Percentiles rank a stretch among this genome's conserved stretches.
phyloP scores from a whole-genome alignment of 768 basidiomycete genomes.

The Goffeauzyma gilvescens region DNA sequence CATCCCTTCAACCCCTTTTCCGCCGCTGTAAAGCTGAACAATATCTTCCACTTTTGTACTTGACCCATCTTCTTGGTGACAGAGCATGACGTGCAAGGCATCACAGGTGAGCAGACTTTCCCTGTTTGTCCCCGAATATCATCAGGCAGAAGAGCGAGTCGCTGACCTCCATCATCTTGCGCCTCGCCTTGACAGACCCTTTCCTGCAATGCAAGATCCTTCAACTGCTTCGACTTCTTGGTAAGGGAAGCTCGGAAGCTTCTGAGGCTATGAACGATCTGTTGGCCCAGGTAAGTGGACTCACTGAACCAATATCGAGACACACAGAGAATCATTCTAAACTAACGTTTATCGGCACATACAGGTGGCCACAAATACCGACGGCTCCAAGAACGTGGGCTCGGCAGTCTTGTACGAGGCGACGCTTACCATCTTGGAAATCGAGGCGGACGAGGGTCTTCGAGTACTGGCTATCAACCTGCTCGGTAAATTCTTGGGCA shows the following conservation, averaged over 20 bases:
- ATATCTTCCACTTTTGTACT: too few species aligned
- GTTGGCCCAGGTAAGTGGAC: slow-evolving; percentile 54
- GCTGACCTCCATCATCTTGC: background rate
- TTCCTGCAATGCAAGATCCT: slow-evolving; percentile 54
- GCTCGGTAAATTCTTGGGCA: slow-evolving; percentile 89
- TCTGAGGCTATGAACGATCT: slow-evolving; percentile 98
- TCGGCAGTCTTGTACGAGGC: slow-evolving; percentile 97
- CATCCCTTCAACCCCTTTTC: too few species aligned
- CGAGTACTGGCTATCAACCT: slow-evolving; percentile 99
- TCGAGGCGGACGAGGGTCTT: slow-evolving; percentile 84
- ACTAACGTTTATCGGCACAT: background rate
- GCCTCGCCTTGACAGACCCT: too few species aligned
- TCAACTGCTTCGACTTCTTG: slow-evolving; percentile 69
- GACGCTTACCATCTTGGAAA: slow-evolving; percentile 84
- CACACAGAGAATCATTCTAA: background rate
- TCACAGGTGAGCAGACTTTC: too few species aligned
- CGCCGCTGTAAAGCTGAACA: too few species aligned
- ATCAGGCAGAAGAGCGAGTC: slow-evolving; percentile 48
- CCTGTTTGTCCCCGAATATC: too few species aligned
- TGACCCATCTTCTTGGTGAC: too few species aligned
- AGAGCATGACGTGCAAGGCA: slow-evolving; percentile 97
- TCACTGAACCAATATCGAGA: background rate
- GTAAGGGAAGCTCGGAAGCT: slow-evolving; percentile 61
- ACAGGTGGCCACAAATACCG: slow-evolving; percentile 97
- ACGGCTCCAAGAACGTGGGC: slow-evolving; percentile 91